Percentiles rank a stretch among this genome's conserved stretches.
phyloP scores from a whole-genome alignment of 2,329 filamentous ascomycete species.

The Myriosclerotinia scirpicola region DNA sequence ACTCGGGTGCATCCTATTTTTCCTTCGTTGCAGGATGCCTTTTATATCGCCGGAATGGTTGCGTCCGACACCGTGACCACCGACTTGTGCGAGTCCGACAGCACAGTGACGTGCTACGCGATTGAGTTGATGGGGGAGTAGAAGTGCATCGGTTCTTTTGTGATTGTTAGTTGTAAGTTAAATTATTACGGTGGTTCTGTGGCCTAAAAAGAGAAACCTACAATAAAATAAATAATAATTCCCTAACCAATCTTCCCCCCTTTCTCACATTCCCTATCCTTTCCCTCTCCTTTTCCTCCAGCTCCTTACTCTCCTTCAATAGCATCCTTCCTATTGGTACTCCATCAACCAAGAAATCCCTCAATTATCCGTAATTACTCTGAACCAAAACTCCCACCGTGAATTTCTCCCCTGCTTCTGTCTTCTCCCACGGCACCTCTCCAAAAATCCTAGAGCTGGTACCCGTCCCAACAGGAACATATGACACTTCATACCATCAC shows the following conservation, averaged over 20 bases:
- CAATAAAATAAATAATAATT: constrained; percentile 60
- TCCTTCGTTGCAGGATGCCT: no score
- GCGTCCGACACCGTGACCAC: constrained; percentile 53
- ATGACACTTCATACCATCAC: constrained; percentile 68
- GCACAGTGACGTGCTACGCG: constrained; percentile 61
- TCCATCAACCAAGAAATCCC: constrained; percentile 58
- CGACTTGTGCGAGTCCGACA: constrained; percentile 58
- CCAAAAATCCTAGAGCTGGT: constrained; percentile 58
- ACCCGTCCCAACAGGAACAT: constrained; percentile 67
- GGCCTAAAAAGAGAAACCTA: constrained; percentile 15
- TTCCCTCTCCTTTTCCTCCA: constrained; percentile 32
- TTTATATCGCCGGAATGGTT: constrained; percentile 60
- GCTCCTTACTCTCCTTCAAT: constrained; percentile 42
- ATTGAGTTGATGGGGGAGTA: constrained; percentile 57
- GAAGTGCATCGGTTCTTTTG: constrained; percentile 51
- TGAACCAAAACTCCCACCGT: constrained; percentile 63
- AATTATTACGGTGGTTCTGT: no score
- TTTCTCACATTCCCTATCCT: no score
- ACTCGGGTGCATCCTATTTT: no score
- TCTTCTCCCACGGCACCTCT: constrained; percentile 42
- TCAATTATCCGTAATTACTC: constrained; percentile 61
- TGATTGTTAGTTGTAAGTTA: constrained; percentile 2
- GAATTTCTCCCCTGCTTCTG: constrained; percentile 44
- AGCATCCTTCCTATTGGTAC: constrained; percentile 62
- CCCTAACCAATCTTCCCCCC: constrained; percentile 54